Percentiles rank a stretch among this genome's conserved stretches.
These are phyloP conservation scores for Lactarius evosmus DNA, from an alignment of 768 basidiomycete species.

Conservation along the genomic window DNA sequence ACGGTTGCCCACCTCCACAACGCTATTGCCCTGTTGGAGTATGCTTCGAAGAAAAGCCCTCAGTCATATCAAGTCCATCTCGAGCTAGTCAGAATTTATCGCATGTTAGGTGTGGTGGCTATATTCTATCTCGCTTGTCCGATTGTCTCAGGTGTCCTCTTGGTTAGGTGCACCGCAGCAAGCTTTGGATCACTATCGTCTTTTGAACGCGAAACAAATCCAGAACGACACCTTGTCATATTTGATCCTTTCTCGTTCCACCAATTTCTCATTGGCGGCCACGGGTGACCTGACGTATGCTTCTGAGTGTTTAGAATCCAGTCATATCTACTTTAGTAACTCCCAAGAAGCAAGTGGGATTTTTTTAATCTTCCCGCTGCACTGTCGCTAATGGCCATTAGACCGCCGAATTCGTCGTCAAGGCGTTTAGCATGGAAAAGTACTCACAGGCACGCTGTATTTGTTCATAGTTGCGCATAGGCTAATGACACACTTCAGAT, in stretches of 20 bases:
- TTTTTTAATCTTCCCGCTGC: background rate
- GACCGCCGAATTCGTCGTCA: constrained; percentile 79
- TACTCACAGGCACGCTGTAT: constrained; percentile 63
- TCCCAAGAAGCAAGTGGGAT: constrained; percentile 59
- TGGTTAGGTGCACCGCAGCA: constrained; percentile 63
- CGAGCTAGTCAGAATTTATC: constrained; percentile 76
- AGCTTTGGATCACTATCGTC: constrained; percentile 75
- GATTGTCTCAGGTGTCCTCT: constrained; percentile 2
- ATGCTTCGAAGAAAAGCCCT: constrained; percentile 65
- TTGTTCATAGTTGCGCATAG: background rate
- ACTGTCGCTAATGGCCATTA: constrained; percentile 30
- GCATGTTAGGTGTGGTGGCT: constrained; percentile 58
- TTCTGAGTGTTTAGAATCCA: constrained; percentile 74
- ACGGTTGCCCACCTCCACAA: constrained; percentile 60
- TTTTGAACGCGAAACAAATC: constrained; percentile 76
- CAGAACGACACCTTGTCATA: constrained; percentile 90
- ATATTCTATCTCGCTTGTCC: constrained; percentile 10
- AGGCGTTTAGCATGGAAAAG: constrained; percentile 76
- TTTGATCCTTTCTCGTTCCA: constrained; percentile 70
- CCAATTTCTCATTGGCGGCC: constrained; percentile 74
- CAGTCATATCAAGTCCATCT: constrained; percentile 78
- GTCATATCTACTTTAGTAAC: constrained; percentile 77
- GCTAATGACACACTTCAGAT: constrained; percentile 47
- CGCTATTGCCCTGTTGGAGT: constrained; percentile 67
- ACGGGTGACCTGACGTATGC: constrained; percentile 72